phyloP scores from a whole-genome alignment of 2,329 filamentous ascomycete species.

The Neonectria sp. region DNA sequence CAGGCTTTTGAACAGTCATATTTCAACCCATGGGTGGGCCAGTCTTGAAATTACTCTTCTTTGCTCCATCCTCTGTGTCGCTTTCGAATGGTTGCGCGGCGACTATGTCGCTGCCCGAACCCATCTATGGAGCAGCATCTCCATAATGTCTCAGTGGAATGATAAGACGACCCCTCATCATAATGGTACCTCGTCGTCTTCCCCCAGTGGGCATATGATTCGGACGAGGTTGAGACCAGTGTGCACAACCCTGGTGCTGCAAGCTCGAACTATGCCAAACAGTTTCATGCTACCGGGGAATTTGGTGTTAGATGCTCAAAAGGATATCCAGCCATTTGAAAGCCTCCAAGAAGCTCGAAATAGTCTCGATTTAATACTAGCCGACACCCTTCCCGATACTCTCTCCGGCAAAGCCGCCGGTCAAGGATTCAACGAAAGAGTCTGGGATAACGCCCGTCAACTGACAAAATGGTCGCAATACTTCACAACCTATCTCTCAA shows the following conservation, averaged over 20 bases:
- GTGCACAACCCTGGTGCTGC: constrained; percentile 33
- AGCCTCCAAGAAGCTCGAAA: constrained; percentile 28
- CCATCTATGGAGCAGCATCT: constrained; percentile 31
- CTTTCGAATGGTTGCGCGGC: constrained; percentile 39
- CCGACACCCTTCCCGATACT: constrained; percentile 29
- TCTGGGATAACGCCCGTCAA: constrained; percentile 12
- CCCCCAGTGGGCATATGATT: constrained; percentile 36
- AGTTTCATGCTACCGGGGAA: constrained; percentile 11
- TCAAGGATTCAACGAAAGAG: not conserved
- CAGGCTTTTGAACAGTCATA: constrained; percentile 32
- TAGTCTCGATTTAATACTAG: constrained; percentile 29
- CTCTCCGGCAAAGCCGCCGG: not conserved
- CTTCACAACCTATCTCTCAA: constrained; percentile 20
- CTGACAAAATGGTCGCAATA: constrained; percentile 25
- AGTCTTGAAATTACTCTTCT: constrained; percentile 35
- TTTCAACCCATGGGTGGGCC: constrained; percentile 34
- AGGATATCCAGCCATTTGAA: constrained; percentile 13
- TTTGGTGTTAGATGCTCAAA: constrained; percentile 1
- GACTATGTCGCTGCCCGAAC: constrained; percentile 35
- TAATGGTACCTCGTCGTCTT: constrained; percentile 32
- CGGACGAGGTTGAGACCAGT: constrained; percentile 24
- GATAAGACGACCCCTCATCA: not conserved
- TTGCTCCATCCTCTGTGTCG: constrained; percentile 38
- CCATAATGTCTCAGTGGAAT: constrained; percentile 32
- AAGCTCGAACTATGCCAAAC: constrained; percentile 30